Base-by-base conservation (phyloP, 208 protist species). In the Trypanosoma congolense region DNA sequence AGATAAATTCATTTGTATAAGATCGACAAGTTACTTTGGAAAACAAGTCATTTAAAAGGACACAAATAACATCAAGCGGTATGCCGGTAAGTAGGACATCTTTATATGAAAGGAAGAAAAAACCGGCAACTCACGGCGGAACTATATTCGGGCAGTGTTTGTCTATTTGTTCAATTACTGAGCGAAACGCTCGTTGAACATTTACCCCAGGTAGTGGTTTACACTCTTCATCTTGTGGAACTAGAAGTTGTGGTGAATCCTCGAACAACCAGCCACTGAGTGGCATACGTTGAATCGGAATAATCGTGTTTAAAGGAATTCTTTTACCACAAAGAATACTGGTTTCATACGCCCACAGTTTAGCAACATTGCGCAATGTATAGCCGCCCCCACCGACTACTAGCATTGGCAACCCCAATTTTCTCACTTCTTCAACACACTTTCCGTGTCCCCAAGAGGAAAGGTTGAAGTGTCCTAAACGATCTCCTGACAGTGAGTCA, bases 311-410 rank as follows among this genome's bases (percentile, higher is more conserved):
- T 19, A 81, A 65, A 33, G 79, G 69, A n/a, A 92, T 44, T 18
- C 69, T 78, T 43, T 75, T 75, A 4, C 79, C 83, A 47, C 77
- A 83, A 3, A 94, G 62, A 44, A 94, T 81, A 60, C 87, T 80
- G 30, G 87, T 94, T 80, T 94, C 83, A 59, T 94, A 94, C 22
- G 96, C 89, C 98, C 98, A 99, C 64, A 98, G 97, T 40, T 98
- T 90, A 8, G 99, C 97, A 40, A 99, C 97, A 73, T 99, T 99
- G 35, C 93, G 62, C 25, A 99, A 93, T 14, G 96, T 99, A 76
- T 99, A 99, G 10, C 99, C 99, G 56, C 99, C 99, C 40, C 99
- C 99, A 21, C 99, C 99, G 0, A 99, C 58, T 1, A 99, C 84
- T 0, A 99, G 73, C 30, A 97, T 70, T 22, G 99, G 99, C 9